These are phyloP conservation scores for Yarrowia sp. DNA, from an alignment of 805 yeast genomes.

Conservation along the genomic window DNA sequence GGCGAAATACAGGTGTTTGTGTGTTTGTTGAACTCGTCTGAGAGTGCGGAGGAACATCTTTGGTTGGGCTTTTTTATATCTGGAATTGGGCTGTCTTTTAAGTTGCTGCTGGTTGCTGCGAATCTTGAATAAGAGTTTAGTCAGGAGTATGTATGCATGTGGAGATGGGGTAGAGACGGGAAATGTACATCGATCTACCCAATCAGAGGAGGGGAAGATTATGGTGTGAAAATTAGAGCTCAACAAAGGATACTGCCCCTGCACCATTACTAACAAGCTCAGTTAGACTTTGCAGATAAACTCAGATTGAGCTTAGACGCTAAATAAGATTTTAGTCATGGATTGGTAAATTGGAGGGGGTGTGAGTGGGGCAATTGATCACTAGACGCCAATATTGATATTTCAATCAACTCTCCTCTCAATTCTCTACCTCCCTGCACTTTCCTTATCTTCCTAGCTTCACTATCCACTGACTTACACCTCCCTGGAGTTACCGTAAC, in stretches of 20 bases:
- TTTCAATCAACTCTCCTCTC: no score
- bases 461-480: background rate
- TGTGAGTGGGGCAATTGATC: background rate
- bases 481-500: background rate
- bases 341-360: background rate
- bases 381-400: no score
- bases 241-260: background rate
- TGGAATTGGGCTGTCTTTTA: background rate
- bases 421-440: no score
- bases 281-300: background rate
- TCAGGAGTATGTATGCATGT: background rate
- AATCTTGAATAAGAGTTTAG: background rate
- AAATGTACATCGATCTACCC: no score
- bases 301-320: background rate
- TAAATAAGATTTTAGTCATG: constrained; percentile 1
- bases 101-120: background rate
- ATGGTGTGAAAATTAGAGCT: background rate
- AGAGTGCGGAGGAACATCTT: constrained; percentile 14
- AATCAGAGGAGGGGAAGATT: no score
- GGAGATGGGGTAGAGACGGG: no score
- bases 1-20: background rate
- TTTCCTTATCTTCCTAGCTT: background rate
- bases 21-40: background rate
- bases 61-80: background rate
- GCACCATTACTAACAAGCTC: background rate